Base-by-base conservation (phyloP, 805 yeast genomes). In the Saturnispora gosingensis region DNA sequence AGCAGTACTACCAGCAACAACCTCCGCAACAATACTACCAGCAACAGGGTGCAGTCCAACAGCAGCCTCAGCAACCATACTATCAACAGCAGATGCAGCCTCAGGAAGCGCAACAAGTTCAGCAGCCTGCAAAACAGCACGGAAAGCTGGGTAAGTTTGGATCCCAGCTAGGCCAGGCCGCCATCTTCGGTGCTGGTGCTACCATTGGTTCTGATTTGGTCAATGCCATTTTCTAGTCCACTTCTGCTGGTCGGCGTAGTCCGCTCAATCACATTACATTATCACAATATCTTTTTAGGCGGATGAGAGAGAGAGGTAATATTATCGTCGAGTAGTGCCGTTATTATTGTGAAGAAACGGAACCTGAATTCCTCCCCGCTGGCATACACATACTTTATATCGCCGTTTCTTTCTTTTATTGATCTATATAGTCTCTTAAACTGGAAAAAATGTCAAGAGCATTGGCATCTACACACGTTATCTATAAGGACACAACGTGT, bases 101-200 rank as follows among this genome's bases (percentile, higher is more conserved):
- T 7, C 52, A 51, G 4, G 32, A 18, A 8, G 45, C 43, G 10
- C 59, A 58, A 43, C 59, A 54, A 30, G 55, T 51, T 28, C 25
- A 27, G 22, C 60, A 56, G 16, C 60, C 45, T 2, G 56, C 54
- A 18, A 60, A 58, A 25, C 58, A 53, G 11, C 51, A 56, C 25
- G 50, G 56, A n/a, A 56, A 46, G 18, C 47, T 52, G 60, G 55
- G 83, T 53, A 80, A 79, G 67, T 85, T 88, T 59, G 97, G 97
- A 24, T 75, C 87, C 52, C 85, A 88, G 68, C 72, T 91, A 53
- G 97, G 97, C 55, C 82, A 88, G 59, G 97, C 97, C n/a, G 95
- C 95, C 39, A 82, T 91, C 50, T 91, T 89, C 58, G 98, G 97
- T 69, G 98, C 97, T 5, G 98, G 98, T 74, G 96, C 98, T 32